Conservation (phyloP, 2,329 filamentous ascomycete genomes). For the Diaporthe citrichinensis region DNA sequence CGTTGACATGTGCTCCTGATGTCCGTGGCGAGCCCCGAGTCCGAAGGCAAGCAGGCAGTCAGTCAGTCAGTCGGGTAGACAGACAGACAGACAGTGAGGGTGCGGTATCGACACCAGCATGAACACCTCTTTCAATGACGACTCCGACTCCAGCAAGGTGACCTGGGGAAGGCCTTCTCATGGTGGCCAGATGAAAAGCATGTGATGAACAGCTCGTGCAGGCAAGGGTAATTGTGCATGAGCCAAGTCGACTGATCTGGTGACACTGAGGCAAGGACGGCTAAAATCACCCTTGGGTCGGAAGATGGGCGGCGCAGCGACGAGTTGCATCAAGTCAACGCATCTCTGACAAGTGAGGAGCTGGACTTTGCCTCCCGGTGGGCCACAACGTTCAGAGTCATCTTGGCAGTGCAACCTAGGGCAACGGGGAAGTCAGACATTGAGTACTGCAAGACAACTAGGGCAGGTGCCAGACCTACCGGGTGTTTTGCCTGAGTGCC, state of each 20-base stretch:
- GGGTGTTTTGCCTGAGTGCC: not conserved
- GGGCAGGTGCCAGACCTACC: not conserved
- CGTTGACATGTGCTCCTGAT: not conserved
- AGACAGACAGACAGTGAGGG: not conserved
- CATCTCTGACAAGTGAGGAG: constrained; percentile 3
- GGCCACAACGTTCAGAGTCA: not conserved
- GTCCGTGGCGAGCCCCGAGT: not conserved
- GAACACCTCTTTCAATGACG: not conserved
- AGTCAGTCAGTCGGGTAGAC: not conserved
- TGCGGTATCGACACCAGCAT: not conserved
- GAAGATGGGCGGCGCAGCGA: not conserved
- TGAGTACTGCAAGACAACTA: not conserved
- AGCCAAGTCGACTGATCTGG: constrained; percentile 11
- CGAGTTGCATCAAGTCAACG: not conserved
- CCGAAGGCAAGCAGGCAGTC: not conserved
- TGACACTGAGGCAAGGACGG: not conserved
- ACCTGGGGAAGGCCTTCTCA: not conserved
- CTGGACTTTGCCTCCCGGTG: not conserved
- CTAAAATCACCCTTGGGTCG: not conserved
- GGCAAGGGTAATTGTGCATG: not conserved
- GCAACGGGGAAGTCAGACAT: not conserved
- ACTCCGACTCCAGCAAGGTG: not conserved
- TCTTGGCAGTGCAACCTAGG: constrained; percentile 1
- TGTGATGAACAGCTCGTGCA: not conserved
- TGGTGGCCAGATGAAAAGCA: not conserved